Percentiles rank a stretch among this genome's conserved stretches.
Evolutionary conservation across 1,139 yeast genomes (phyloP).

Genomic region (Zygoascus meyerae): DNA sequence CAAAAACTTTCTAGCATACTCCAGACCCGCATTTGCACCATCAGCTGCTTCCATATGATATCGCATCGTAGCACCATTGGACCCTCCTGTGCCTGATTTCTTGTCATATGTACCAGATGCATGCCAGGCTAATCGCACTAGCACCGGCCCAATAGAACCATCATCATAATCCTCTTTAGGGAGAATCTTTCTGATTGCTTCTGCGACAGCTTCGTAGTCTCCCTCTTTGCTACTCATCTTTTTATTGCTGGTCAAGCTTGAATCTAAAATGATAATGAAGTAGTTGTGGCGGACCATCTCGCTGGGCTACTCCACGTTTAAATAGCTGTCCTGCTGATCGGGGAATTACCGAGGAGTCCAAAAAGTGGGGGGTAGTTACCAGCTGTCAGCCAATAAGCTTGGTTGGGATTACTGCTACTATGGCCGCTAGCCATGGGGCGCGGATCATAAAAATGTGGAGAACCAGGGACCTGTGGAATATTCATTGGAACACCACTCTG

Average conservation of each 20-base stretch:
- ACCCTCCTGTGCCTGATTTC: slow-evolving; percentile 53
- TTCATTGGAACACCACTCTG: no score
- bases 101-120: slow-evolving; percentile 61
- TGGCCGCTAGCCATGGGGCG: no score
- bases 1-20: slow-evolving; percentile 48
- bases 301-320: slow-evolving; percentile 6
- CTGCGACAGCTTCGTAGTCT: slow-evolving; percentile 69
- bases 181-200: slow-evolving; percentile 69
- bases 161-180: slow-evolving; percentile 69
- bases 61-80: slow-evolving; percentile 66
- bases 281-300: slow-evolving; percentile 11
- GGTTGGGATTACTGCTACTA: no score
- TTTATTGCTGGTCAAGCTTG: background rate
- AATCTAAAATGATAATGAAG: background rate
- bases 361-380: no score
- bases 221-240: slow-evolving; percentile 11
- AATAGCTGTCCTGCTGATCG: background rate
- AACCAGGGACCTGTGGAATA: no score
- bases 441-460: no score
- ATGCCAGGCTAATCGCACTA: slow-evolving; percentile 67
- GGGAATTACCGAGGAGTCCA: no score
- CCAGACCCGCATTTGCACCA: slow-evolving; percentile 60
- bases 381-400: no score
- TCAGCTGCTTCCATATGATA: slow-evolving; percentile 37
- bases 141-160: slow-evolving; percentile 60